These are phyloP conservation scores for Agaricus subrufescens DNA, from an alignment of 768 basidiomycete species.

Conservation along the genomic window DNA sequence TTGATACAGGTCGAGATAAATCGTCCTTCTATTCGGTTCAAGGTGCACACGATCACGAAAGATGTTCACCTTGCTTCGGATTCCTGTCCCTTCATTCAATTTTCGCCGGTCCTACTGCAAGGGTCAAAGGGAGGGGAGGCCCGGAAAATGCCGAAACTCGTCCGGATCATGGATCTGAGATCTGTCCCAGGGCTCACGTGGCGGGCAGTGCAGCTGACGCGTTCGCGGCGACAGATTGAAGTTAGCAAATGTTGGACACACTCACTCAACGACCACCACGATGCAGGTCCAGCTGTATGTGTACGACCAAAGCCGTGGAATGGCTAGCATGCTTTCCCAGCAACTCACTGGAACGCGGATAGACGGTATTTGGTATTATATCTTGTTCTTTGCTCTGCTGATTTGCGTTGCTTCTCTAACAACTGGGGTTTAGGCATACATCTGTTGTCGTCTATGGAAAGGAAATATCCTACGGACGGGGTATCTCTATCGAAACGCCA, in stretches of 20 bases:
- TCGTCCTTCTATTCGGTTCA: no score
- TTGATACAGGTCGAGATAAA: no score
- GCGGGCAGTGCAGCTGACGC: no score
- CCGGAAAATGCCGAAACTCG: no score
- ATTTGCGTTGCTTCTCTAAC: background rate
- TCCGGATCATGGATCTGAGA: no score
- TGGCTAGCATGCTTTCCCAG: slow-evolving; percentile 73
- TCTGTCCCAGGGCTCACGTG: no score
- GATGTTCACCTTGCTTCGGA: no score
- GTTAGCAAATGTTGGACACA: background rate
- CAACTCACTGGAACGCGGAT: slow-evolving; percentile 87
- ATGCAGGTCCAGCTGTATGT: slow-evolving; percentile 75
- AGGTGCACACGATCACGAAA: no score
- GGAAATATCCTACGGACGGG: slow-evolving; percentile 90
- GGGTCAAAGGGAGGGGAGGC: no score
- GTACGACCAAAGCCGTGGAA: slow-evolving; percentile 87
- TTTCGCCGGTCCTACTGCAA: no score
- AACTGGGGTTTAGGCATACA: slow-evolving; percentile 59
- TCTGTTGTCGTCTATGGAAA: slow-evolving; percentile 83
- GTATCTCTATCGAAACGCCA: slow-evolving; percentile 66
- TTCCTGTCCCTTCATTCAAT: no score
- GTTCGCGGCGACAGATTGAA: no score
- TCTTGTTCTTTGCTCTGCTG: background rate
- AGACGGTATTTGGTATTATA: slow-evolving; percentile 82
- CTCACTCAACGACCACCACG: slow-evolving; percentile 21